Base-by-base conservation (phyloP, 2,329 filamentous ascomycete genomes). In the Coniella lustricola region DNA sequence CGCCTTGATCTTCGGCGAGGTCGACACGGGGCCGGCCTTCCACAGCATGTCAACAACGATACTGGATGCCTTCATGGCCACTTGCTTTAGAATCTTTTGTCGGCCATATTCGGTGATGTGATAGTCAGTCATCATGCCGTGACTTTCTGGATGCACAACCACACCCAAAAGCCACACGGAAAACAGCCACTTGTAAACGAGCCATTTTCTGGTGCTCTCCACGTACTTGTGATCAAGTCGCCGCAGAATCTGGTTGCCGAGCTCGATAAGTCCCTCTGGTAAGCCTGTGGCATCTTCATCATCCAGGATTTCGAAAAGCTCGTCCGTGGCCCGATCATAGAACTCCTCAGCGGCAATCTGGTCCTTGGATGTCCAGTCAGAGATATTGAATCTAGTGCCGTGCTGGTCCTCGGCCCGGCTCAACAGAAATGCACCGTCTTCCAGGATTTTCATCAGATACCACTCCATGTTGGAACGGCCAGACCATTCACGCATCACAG, bases 131-230 rank as follows among this genome's bases (percentile, higher is more conserved):
- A 97, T 84, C 70, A 86, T 80, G 47, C 81, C 79, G 56, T 81
- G 76, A 45, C 76, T 90, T 76, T 98, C 93, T 10, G 93, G 93
- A 60, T 93, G 87, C 41, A 89, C 87, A 60, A 97, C 80, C 46
- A 89, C 84, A 58, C 87, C 85, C 40, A 88, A 77, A 32, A 97
- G 73, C 66, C 93, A 96, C 44, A 85, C 84, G 54, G 89, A 86
- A 64, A 97, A 95, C 54, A 96, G 83, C 82, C 91, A 98, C 62
- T 90, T 86, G 59, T 85, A 87, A 54, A 96, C 83, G 56, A 97
- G 78, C 72, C 90, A 94, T 57, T 82, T 82, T 54, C 89, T 81
- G 34, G 89, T 89, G 56, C 80, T 81, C 56, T 86, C 83, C 53
- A 87, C 81, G 55, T 79, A 79, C 56, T 85, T 83, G 55, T 76